These are phyloP conservation scores for Entamoeba dispar DNA, from an alignment of 208 protist genomes.

Conservation along the genomic window DNA sequence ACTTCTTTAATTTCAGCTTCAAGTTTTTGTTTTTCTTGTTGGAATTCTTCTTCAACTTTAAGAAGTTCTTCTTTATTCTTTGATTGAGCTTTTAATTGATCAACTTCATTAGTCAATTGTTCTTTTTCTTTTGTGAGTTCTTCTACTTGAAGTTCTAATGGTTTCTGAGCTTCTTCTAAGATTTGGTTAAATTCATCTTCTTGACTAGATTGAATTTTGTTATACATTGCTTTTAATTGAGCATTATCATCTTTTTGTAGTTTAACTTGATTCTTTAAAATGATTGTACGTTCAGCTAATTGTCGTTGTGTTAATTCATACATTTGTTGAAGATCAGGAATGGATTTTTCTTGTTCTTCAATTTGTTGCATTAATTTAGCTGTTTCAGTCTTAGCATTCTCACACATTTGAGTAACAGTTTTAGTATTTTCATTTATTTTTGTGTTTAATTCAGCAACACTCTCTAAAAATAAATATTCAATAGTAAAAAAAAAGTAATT, in stretches of 20 bases:
- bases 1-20: neutral
- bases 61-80: neutral
- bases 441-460: neutral
- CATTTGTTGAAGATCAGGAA: neutral
- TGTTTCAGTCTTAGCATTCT: neutral
- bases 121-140: neutral
- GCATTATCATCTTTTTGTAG: neutral
- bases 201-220: neutral
- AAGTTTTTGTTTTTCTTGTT: neutral
- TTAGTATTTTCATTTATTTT: neutral
- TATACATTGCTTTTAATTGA: neutral
- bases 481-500: no score
- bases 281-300: neutral
- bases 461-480: neutral
- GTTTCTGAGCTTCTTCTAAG: neutral
- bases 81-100: neutral
- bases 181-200: neutral
- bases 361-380: neutral
- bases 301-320: neutral
- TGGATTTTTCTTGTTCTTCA: neutral
- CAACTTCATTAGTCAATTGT: neutral
- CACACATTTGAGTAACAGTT: neutral
- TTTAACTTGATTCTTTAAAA: neutral
- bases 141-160: neutral
- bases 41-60: neutral